Evolutionary conservation across 768 basidiomycete species (phyloP).

Genomic region (Kwoniella mangroviensis): DNA sequence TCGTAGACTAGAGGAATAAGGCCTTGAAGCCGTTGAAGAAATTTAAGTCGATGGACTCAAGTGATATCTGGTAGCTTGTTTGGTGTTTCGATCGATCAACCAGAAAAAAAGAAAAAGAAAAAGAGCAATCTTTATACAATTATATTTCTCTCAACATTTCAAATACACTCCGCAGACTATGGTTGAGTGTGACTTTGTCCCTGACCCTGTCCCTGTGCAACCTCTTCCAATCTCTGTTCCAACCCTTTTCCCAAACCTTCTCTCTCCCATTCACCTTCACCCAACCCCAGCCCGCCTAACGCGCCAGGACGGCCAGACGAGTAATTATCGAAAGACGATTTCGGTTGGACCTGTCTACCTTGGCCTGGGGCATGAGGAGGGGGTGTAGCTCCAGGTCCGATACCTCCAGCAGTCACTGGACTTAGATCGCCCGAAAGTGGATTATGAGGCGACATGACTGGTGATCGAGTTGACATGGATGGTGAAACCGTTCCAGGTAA

Average conservation of each 20-base stretch:
- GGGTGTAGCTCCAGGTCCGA: conserved; percentile 1
- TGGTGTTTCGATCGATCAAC: no score
- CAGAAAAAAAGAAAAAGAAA: not conserved
- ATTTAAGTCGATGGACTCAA: no score
- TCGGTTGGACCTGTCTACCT: not conserved
- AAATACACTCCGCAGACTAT: not conserved
- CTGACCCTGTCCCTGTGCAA: conserved; percentile 32
- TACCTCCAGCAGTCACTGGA: not conserved
- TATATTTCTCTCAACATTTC: not conserved
- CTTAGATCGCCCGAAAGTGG: conserved; percentile 10
- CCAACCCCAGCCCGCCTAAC: conserved; percentile 62
- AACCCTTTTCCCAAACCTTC: conserved; percentile 80
- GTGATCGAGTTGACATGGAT: conserved; percentile 34
- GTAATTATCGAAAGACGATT: conserved; percentile 6
- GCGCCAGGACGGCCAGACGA: not conserved
- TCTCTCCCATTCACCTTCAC: conserved; percentile 84
- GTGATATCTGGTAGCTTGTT: no score
- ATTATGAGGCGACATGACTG: conserved; percentile 20
- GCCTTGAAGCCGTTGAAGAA: no score
- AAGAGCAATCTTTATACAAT: not conserved
- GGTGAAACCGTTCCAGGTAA: conserved; percentile 65
- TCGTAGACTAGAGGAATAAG: no score
- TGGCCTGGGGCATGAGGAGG: conserved; percentile 1
- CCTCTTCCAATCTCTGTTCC: conserved; percentile 76
- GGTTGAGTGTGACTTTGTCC: not conserved